These are phyloP conservation scores for Pseudocercospora fuligena DNA, from an alignment of 2,329 filamentous ascomycete genomes.

Conservation along the genomic window DNA sequence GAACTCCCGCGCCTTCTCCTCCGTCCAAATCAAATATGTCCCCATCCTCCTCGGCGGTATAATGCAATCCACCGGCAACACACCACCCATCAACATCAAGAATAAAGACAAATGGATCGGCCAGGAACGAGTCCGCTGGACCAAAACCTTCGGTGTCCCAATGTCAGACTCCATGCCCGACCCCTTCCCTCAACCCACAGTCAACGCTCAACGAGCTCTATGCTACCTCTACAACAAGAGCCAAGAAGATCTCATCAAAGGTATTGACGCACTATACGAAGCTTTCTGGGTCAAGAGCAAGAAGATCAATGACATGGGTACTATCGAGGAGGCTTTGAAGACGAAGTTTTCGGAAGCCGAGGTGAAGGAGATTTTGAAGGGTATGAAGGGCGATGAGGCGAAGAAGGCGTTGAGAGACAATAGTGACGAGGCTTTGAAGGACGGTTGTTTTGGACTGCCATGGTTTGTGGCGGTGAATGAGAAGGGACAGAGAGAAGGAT, in stretches of 20 bases:
- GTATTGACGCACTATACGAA: constrained; percentile 55
- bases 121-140: constrained; percentile 59
- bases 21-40: constrained; percentile 60
- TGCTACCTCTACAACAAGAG: constrained; percentile 50
- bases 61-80: constrained; percentile 62
- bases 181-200: constrained; percentile 59
- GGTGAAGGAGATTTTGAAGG: constrained; percentile 46
- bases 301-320: constrained; percentile 52
- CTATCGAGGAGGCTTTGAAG: constrained; percentile 51
- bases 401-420: constrained; percentile 56
- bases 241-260: constrained; percentile 48
- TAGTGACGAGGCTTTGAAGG: constrained; percentile 56
- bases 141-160: constrained; percentile 59
- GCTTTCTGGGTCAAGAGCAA: constrained; percentile 58
- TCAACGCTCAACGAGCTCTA: constrained; percentile 58
- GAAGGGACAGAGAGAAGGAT: constrained; percentile 58
- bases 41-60: constrained; percentile 65
- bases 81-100: constrained; percentile 60
- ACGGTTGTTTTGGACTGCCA: constrained; percentile 65
- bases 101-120: constrained; percentile 66
- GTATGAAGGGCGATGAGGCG: constrained; percentile 45
- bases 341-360: constrained; percentile 52
- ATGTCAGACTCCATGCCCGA: constrained; percentile 51
- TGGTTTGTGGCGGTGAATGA: constrained; percentile 63
- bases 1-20: constrained; percentile 61